Base-by-base conservation (phyloP, 192 early-diverging fungal species). In the Coemansia sp. region DNA sequence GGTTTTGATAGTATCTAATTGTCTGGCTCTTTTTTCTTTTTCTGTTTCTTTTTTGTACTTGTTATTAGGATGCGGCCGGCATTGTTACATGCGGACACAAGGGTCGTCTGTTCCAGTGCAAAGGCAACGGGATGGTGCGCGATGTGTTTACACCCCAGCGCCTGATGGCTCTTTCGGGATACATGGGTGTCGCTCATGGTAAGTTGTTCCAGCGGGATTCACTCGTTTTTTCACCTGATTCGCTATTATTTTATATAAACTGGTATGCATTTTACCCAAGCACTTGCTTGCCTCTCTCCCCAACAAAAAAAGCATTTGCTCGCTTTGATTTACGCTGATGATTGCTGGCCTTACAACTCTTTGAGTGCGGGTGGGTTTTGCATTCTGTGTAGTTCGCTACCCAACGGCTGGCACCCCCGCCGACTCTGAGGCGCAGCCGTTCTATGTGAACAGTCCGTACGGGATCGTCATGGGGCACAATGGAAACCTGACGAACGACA, bases 371-470 rank as follows among this genome's bases (percentile, higher is more conserved):
- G n/a, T n/a, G n/a, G n/a, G n/a, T 42, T 42, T 39, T 52, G 9
- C 2, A 34, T 42, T 45, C 15, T 25, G 23, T 64, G 43, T 79
- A 99, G 97, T 96, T 53, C 88, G 97, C 40, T 99, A 99, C 73
- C 97, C 97, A 37, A 99, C 97, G 13, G 97, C 97, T 25, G 97
- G 97, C 12, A 92, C 94, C 12, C 96, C 97, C 7, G 95, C 96
- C 13, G 88, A 83, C 42, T 93, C 95, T 13, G 97, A 99, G 79
- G 95, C 97, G 26, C 97, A 99, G 83, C 96, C 97, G 46, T 98
- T 99, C 75, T 99, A 98, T 74, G 98, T 99, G 71, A 99, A 99
- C 89, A 92, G 90, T 71, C 98, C 98, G 16, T 99, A 99, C 71
- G 98, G 98, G 34, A 89, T 99, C 45, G 93, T 90, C 21, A 86